phyloP scores from a whole-genome alignment of 306 rosid genomes.

The Rosa rugosa region DNA sequence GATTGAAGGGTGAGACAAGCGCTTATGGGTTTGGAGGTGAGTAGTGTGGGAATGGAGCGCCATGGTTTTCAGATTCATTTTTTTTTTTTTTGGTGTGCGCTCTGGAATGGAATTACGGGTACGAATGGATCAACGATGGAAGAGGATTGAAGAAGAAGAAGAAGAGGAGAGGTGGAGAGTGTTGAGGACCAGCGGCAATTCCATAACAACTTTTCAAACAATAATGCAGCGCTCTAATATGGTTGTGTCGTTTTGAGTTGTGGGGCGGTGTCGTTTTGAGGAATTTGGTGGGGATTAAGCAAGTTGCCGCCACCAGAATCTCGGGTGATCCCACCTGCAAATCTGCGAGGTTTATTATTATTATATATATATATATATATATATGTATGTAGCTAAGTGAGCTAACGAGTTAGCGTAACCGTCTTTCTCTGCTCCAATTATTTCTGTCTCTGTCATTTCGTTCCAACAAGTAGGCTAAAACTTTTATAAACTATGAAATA shows the following conservation, averaged over 20 bases:
- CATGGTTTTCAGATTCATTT: slow-evolving; percentile 32
- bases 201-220: slow-evolving; percentile 9
- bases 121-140: not conserved
- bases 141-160: not conserved
- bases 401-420: not conserved
- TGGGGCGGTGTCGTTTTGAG: not conserved
- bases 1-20: slow-evolving; percentile 2
- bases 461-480: too few species aligned
- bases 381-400: not conserved
- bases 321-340: too few species aligned
- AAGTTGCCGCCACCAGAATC: not conserved
- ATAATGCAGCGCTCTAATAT: not conserved
- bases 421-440: not conserved
- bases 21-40: not conserved
- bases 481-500: too few species aligned
- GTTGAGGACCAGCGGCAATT: not conserved
- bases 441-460: not conserved
- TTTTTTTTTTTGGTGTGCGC: not conserved
- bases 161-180: not conserved
- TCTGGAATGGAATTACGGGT: not conserved
- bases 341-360: too few species aligned
- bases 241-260: not conserved
- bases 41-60: slow-evolving; percentile 17
- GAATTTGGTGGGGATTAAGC: not conserved
- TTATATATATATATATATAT: too few species aligned